Percentiles rank a stretch among this genome's conserved stretches.
Conservation (phyloP, 1,284 basidiomycete genomes). For the Irpex sp. region DNA sequence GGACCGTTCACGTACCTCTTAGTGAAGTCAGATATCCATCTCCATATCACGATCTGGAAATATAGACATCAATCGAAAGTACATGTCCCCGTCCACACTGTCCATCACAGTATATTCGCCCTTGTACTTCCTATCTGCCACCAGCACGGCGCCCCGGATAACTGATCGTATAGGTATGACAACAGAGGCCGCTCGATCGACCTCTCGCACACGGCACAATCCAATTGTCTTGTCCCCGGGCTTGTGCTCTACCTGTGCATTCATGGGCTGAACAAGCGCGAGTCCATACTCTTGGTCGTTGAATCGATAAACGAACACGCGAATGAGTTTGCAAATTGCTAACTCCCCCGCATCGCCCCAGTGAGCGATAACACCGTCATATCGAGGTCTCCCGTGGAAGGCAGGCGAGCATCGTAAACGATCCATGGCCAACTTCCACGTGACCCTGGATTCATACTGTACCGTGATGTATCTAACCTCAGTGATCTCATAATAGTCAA, state of each 20-base stretch:
- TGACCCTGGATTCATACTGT: constrained; percentile 25
- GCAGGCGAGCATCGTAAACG: constrained; percentile 23
- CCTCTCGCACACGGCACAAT: not conserved
- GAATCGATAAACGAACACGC: not conserved
- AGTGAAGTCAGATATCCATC: not conserved
- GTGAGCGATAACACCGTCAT: constrained; percentile 24
- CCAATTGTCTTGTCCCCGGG: not conserved
- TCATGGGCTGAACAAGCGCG: not conserved
- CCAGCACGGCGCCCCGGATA: not conserved
- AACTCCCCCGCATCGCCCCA: not conserved
- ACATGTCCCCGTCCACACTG: not conserved
- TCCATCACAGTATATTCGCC: not conserved
- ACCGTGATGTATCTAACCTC: constrained; percentile 21
- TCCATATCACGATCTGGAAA: not conserved
- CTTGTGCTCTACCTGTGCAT: not conserved
- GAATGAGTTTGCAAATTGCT: not conserved
- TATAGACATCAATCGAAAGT: not conserved
- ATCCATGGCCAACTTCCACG: constrained; percentile 22
- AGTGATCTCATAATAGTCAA: too few species aligned
- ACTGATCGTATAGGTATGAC: not conserved
- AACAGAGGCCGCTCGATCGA: not conserved
- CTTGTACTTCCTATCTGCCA: not conserved
- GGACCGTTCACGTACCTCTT: too few species aligned
- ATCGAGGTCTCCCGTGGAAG: constrained; percentile 21
- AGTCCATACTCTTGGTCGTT: too few species aligned